Evolutionary conservation across 2,329 filamentous ascomycete species (phyloP).

Genomic region (Alternaria postmessia): DNA sequence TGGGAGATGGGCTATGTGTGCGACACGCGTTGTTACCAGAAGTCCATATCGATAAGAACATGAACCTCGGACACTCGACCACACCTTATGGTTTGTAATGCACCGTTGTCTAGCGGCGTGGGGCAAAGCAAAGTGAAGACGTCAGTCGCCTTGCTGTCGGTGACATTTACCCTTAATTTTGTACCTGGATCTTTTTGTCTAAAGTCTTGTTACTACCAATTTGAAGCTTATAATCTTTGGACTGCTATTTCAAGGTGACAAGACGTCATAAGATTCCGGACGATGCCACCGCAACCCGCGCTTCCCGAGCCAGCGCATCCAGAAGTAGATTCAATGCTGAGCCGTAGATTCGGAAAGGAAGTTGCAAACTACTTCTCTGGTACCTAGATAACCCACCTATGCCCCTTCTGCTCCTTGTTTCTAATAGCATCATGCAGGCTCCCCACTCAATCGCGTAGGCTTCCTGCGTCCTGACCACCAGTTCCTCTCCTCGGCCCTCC

Average conservation of each 20-base stretch:
- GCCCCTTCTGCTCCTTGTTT: neutral
- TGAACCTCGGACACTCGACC: constrained; percentile 22
- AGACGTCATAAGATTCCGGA: constrained; percentile 7
- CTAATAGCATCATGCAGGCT: constrained; percentile 57
- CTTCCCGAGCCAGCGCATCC: constrained; percentile 67
- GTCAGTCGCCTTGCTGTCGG: constrained; percentile 7
- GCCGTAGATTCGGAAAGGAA: constrained; percentile 79
- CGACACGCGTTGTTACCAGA: neutral
- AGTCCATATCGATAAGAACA: constrained; percentile 31
- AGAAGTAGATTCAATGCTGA: constrained; percentile 73
- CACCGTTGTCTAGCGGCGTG: constrained; percentile 12
- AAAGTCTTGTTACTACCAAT: neutral
- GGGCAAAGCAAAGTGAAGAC: constrained; percentile 11
- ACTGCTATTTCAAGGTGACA: neutral
- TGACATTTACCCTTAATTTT: neutral
- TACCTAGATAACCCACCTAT: constrained; percentile 22
- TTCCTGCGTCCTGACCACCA: constrained; percentile 75
- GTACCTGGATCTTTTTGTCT: neutral
- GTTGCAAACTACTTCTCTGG: constrained; percentile 83
- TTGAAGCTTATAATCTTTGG: neutral
- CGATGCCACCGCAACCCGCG: constrained; percentile 52
- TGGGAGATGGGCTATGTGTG: neutral
- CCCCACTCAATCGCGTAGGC: constrained; percentile 78
- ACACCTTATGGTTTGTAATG: constrained; percentile 15
- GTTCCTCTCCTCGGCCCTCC: constrained; percentile 75